Evolutionary conservation across 331 rosid genomes (phyloP).

Genomic region (Quercus phellos): DNA sequence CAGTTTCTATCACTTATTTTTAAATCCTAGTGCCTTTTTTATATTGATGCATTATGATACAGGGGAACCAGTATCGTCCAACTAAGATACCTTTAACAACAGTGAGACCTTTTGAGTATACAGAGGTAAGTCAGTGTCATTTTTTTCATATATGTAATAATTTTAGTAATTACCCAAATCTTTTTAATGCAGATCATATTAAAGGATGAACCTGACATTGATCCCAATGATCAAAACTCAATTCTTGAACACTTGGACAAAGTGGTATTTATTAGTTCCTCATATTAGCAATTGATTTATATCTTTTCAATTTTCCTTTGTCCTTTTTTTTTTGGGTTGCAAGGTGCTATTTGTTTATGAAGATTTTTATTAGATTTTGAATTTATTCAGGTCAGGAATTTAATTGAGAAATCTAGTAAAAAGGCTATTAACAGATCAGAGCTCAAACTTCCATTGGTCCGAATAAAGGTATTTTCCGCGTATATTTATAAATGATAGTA

Average conservation of each 20-base stretch:
- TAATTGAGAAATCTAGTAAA: constrained; percentile 67
- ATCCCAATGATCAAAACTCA: constrained; percentile 74
- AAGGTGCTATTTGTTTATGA: neutral
- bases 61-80: constrained; percentile 98
- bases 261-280: constrained; percentile 44
- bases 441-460: constrained; percentile 82
- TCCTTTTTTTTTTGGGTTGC: neutral
- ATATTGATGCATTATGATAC: constrained; percentile 19
- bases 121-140: constrained; percentile 58
- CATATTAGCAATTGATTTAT: neutral
- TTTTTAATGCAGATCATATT: constrained; percentile 52
- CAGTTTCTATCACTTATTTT: constrained; percentile 9
- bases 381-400: constrained; percentile 57
- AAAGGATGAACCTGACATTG: constrained; percentile 73
- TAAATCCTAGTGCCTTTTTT: constrained; percentile 6
- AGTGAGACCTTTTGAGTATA: constrained; percentile 92
- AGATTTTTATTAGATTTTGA: constrained; percentile 7
- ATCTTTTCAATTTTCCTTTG: neutral
- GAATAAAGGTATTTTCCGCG: constrained; percentile 67
- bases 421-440: constrained; percentile 50
- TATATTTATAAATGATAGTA: neutral
- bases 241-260: constrained; percentile 85
- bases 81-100: constrained; percentile 89
- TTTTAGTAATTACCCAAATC: neutral
- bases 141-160: neutral